Evolutionary conservation across 2,329 filamentous ascomycete genomes (phyloP), one percentile per base, ranked within the genome.

Genomic region (Cephalotrichum gorgonifer): DNA sequence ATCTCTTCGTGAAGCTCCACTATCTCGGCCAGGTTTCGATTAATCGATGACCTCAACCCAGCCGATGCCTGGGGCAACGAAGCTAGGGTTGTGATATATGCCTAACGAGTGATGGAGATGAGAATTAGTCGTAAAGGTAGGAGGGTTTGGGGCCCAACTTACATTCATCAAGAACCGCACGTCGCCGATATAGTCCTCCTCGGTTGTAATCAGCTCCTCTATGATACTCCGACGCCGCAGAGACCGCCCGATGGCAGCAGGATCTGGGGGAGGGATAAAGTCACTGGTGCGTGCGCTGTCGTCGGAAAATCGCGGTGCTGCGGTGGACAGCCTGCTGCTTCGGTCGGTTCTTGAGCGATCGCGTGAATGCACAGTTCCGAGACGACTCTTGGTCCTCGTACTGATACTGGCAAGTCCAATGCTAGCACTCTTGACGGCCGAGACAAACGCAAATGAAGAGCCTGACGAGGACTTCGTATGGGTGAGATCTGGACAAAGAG

Each of bases 141-240:
- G 17, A 27, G 11, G n/a, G 17, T 20, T 42, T 33, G 42, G 11
- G 17, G 11, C 20, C 8, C 14, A 38, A 59, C 80, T 61, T 69
- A 91, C 90, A 66, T 94, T 89, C 62, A 86, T 85, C 51, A 97
- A 71, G 55, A 93, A 88, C 57, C 88, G 88, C 51, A 97, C 66
- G 58, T 95, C 91, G 15, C 83, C 80, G 57, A 97, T 83, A 62
- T 97, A 97, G 58, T 84, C 81, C 61, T 93, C 86, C 64, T 97
- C 93, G 0, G 90, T 95, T 50, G 70, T 77, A 52, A 96, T 80
- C 46, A 97, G 71, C 66, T 97, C 93, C 60, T 93, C 86, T 31
- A 97, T 67, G 35, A 95, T 81, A 53, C 83, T 81, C 14, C 88
- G 80, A 52, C 93, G 79, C 58, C 89, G 85, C 20, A 86, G 65